Percentiles rank a stretch among this genome's conserved stretches.
phyloP scores from a whole-genome alignment of 768 basidiomycete genomes.

The Lactarius quietus region DNA sequence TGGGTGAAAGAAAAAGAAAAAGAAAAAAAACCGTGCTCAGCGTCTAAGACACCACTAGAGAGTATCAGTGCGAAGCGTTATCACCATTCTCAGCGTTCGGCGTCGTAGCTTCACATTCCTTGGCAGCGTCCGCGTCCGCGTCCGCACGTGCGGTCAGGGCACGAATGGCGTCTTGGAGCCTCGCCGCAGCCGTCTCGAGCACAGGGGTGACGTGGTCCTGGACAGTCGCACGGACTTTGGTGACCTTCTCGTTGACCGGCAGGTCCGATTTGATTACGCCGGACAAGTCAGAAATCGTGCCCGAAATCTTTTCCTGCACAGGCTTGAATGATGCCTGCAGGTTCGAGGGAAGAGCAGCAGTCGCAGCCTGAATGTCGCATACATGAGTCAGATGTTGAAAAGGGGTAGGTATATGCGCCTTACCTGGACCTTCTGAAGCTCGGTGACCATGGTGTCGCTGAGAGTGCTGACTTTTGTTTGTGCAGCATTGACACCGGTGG shows the following conservation, averaged over 20 bases:
- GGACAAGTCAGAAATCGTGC: constrained; percentile 51
- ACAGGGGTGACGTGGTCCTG: constrained; percentile 58
- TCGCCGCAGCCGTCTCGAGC: constrained; percentile 42
- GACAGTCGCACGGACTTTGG: constrained; percentile 54
- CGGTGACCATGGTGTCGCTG: constrained; percentile 61
- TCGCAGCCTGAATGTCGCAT: constrained; percentile 43
- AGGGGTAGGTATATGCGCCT: background rate
- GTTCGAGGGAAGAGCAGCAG: constrained; percentile 46
- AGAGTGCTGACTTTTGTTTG: constrained; percentile 56
- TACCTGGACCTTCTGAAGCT: constrained; percentile 59
- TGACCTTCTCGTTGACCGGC: constrained; percentile 59
- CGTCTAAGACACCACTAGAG: background rate
- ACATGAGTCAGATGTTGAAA: background rate
- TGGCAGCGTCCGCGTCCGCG: constrained; percentile 28
- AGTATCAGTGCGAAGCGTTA: constrained; percentile 18
- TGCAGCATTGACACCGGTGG: constrained; percentile 52
- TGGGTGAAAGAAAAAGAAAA: background rate
- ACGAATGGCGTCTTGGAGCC: constrained; percentile 34
- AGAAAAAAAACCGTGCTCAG: background rate
- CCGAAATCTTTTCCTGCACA: constrained; percentile 51
- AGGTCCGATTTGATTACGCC: constrained; percentile 53
- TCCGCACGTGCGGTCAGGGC: constrained; percentile 24
- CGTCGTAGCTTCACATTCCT: constrained; percentile 15
- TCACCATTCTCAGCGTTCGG: constrained; percentile 23
- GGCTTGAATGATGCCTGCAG: constrained; percentile 60